These are phyloP conservation scores for Verticillium zaregamsianum DNA, from an alignment of 2,329 filamentous ascomycete genomes.

Conservation along the genomic window DNA sequence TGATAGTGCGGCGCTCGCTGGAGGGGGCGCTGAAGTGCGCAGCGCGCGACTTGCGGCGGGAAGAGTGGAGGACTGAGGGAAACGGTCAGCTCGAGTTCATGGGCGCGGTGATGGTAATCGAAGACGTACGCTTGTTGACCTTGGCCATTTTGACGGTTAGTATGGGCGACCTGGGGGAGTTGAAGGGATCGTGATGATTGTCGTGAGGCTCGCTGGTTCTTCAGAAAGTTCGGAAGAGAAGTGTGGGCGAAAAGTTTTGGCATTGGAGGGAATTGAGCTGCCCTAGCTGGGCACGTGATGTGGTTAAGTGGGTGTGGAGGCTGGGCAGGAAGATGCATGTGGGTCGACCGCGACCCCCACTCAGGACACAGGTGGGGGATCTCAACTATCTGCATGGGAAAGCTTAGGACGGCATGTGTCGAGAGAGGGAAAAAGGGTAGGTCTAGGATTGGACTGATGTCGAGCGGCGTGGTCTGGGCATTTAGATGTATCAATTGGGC, in stretches of 20 bases:
- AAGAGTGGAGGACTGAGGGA: conserved; percentile 62
- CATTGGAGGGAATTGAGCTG: not conserved
- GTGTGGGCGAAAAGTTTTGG: conserved; percentile 1
- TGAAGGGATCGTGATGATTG: conserved; percentile 3
- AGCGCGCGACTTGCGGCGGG: conserved; percentile 98
- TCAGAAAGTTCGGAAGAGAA: conserved; percentile 1
- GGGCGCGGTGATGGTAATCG: no score
- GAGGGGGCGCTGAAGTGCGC: conserved; percentile 96
- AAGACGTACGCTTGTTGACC: conserved; percentile 55
- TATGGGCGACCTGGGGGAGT: conserved; percentile 10
- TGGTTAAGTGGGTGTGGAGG: not conserved
- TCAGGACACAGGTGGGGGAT: not conserved
- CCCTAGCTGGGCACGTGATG: not conserved
- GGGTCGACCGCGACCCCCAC: not conserved
- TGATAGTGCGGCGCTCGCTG: conserved; percentile 90
- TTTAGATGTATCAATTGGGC: no score
- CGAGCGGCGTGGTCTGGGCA: no score
- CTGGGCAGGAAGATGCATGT: not conserved
- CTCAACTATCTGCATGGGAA: no score
- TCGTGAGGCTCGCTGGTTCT: conserved; percentile 4
- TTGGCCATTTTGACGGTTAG: conserved; percentile 61
- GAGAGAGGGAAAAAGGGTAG: no score
- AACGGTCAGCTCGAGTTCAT: conserved; percentile 2
- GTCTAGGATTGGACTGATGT: no score
- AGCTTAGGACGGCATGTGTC: no score